Evolutionary conservation across 2,329 filamentous ascomycete genomes (phyloP).

Genomic region (Cladosporium sp.): DNA sequence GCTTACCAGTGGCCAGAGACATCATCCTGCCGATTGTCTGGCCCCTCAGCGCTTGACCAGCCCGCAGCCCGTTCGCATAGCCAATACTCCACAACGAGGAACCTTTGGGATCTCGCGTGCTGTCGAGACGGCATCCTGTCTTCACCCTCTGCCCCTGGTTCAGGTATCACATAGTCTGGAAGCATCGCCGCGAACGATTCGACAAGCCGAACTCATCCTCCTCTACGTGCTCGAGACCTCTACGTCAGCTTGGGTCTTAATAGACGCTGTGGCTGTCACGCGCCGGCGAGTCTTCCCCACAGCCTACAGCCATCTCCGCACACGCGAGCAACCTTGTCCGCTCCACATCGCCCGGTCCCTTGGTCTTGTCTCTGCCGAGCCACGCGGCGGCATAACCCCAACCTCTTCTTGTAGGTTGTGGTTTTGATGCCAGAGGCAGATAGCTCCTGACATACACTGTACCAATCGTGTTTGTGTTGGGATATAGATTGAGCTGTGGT

Average conservation of each 20-base stretch:
- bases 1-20: conserved; percentile 3
- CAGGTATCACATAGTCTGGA: neutral
- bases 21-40: conserved; percentile 4
- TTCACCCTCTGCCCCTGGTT: conserved; percentile 4
- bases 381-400: conserved; percentile 19
- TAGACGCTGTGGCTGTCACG: conserved; percentile 20
- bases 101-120: conserved; percentile 7
- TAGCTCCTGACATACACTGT: conserved; percentile 15
- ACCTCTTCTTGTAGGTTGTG: conserved; percentile 13
- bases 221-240: neutral
- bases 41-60: conserved; percentile 20
- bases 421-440: conserved; percentile 1
- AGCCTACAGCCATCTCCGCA: conserved; percentile 19
- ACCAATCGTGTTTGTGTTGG: conserved; percentile 24
- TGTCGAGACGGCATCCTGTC: neutral
- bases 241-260: conserved; percentile 6
- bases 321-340: conserved; percentile 19
- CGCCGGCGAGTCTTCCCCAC: conserved; percentile 18
- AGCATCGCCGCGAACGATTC: neutral
- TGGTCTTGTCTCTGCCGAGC: conserved; percentile 13
- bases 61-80: conserved; percentile 19
- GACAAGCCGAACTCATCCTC: neutral
- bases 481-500: conserved; percentile 25
- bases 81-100: conserved; percentile 14
- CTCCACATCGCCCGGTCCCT: conserved; percentile 10